These are phyloP conservation scores for Arthrobotrys sphaeroides DNA, from an alignment of 2,329 filamentous ascomycete genomes.

Conservation along the genomic window DNA sequence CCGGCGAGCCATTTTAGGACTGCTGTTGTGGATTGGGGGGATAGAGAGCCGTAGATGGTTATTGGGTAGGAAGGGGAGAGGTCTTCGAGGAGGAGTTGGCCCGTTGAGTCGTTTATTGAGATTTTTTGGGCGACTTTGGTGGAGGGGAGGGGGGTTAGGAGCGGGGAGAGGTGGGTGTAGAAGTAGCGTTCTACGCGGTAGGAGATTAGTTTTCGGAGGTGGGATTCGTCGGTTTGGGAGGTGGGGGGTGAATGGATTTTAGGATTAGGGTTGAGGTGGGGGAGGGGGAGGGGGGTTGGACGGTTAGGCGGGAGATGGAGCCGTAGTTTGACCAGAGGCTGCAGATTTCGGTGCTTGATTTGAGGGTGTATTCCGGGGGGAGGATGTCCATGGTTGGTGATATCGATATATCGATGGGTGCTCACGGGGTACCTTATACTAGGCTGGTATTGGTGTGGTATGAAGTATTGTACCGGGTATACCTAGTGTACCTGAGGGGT, in stretches of 20 bases:
- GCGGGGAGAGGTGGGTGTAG: constrained; percentile 68
- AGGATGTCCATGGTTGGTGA: no score
- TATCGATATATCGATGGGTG: no score
- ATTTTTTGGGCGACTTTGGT: constrained; percentile 51
- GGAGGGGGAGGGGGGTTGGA: constrained; percentile 6
- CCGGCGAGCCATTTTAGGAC: constrained; percentile 71
- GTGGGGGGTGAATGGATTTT: constrained; percentile 55
- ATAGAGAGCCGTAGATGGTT: constrained; percentile 53
- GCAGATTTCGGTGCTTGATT: constrained; percentile 27
- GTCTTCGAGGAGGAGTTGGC: constrained; percentile 64
- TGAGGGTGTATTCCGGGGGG: constrained; percentile 11
- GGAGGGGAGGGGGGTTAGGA: constrained; percentile 59
- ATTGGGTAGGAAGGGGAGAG: constrained; percentile 59
- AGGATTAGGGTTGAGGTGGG: constrained; percentile 48
- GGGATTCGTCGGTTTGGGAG: constrained; percentile 59
- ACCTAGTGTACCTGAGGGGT: no score
- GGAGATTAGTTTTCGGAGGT: constrained; percentile 72
- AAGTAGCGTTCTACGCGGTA: constrained; percentile 75
- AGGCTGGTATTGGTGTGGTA: no score
- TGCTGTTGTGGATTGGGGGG: constrained; percentile 64
- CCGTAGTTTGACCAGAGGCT: constrained; percentile 57
- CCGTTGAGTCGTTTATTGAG: constrained; percentile 31
- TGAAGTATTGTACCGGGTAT: no score
- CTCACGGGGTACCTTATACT: no score
- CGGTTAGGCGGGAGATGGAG: constrained; percentile 55